Conservation (phyloP, 768 basidiomycete genomes). For the Auricularia auricula-judae region DNA sequence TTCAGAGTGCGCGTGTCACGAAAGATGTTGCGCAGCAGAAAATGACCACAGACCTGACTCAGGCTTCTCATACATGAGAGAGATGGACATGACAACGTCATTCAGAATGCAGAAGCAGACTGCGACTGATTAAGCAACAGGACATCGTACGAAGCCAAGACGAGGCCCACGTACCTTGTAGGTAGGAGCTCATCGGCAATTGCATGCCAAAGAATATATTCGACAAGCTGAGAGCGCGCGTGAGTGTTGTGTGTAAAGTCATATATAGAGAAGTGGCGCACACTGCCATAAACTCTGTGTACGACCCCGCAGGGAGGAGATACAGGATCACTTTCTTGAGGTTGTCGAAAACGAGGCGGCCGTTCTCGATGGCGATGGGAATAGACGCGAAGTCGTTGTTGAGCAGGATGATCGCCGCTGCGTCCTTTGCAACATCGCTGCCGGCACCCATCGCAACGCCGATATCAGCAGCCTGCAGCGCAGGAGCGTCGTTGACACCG, state of each 20-base stretch:
- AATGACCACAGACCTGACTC: constrained; percentile 29
- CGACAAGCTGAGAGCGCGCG: not conserved
- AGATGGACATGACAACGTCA: constrained; percentile 35
- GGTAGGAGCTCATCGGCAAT: constrained; percentile 37
- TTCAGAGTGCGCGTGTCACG: constrained; percentile 3
- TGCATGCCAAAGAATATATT: constrained; percentile 53
- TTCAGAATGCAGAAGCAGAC: constrained; percentile 44
- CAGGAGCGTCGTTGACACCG: constrained; percentile 43
- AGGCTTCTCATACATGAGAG: constrained; percentile 35
- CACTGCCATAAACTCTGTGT: constrained; percentile 48
- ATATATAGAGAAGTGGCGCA: constrained; percentile 12
- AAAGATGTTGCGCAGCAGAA: not conserved
- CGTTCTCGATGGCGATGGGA: constrained; percentile 45
- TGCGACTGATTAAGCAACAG: not conserved
- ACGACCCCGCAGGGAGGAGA: constrained; percentile 42
- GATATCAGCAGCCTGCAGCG: constrained; percentile 42
- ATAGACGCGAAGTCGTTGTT: constrained; percentile 53
- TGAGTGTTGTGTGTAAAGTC: not conserved
- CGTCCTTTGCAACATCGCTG: constrained; percentile 43
- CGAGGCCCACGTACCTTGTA: constrained; percentile 22
- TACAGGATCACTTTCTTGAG: constrained; percentile 46
- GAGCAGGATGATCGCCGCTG: constrained; percentile 40
- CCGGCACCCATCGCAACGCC: constrained; percentile 45
- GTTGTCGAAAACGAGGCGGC: constrained; percentile 54
- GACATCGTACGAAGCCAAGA: not conserved